Conservation (phyloP, 129 eudicot genomes). For the Apium graveolens region DNA sequence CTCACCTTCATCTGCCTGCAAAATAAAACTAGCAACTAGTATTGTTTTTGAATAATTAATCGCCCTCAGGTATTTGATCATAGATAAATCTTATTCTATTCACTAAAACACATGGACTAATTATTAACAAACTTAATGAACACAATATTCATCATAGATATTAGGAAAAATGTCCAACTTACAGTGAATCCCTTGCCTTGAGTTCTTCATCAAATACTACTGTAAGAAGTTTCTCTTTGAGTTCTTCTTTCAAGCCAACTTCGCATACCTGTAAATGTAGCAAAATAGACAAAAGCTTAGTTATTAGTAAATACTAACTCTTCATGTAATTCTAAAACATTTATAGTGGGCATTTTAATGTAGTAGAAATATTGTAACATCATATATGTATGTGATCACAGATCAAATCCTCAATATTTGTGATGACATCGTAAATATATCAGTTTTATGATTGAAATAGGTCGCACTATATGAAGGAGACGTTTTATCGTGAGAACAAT, state of each 20-base stretch:
- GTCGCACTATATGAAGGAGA: too few species aligned
- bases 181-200: slow-evolving; percentile 25
- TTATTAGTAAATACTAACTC: neutral
- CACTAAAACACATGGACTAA: too few species aligned
- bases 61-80: too few species aligned
- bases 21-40: too few species aligned
- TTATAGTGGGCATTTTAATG: neutral
- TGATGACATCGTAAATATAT: neutral
- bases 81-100: too few species aligned
- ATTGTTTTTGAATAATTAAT: too few species aligned
- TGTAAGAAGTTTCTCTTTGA: slow-evolving; percentile 34
- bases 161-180: neutral
- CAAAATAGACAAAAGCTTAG: neutral
- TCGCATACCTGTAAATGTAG: slow-evolving; percentile 15
- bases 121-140: too few species aligned
- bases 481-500: too few species aligned
- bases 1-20: too few species aligned
- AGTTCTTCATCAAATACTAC: slow-evolving; percentile 34
- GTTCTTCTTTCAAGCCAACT: slow-evolving; percentile 36
- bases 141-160: too few species aligned
- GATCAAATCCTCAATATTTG: neutral
- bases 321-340: neutral
- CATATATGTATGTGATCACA: neutral
- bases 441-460: neutral
- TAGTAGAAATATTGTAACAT: neutral